A percentile compares a stretch with the other conserved stretches of the same genome.
Evolutionary conservation across 75 land plant species (phyloP).

Genomic region (Picea sitchensis): DNA sequence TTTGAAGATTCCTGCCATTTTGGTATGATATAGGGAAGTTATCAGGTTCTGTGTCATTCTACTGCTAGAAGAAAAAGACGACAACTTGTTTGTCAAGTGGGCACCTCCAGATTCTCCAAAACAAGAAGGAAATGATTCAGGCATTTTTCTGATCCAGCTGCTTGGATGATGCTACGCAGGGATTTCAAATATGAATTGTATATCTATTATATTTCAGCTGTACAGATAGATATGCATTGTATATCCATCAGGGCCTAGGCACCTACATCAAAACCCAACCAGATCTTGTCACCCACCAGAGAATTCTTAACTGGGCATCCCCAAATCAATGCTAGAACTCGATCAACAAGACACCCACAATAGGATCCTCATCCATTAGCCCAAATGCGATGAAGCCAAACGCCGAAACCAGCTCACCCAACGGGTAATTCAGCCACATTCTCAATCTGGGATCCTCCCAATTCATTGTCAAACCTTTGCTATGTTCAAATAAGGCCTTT

Average conservation of each 20-base stretch:
- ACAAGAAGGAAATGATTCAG: neutral
- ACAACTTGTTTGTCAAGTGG: slow-evolving; percentile 5
- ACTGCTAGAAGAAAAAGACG: slow-evolving; percentile 13
- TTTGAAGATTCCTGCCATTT: slow-evolving; percentile 34
- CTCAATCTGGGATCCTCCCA: neutral
- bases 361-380: neutral
- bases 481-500: neutral
- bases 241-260: too few relatives aligned
- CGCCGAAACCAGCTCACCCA: neutral
- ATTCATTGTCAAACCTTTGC: neutral
- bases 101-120: slow-evolving; percentile 1
- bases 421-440: neutral
- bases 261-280: neutral
- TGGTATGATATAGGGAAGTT: slow-evolving; percentile 51
- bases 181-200: neutral
- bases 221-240: neutral
- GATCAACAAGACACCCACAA: too few relatives aligned
- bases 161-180: neutral
- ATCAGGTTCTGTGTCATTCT: slow-evolving; percentile 36
- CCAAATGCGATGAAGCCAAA: neutral
- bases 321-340: too few relatives aligned
- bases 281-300: neutral
- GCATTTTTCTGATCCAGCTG: slow-evolving; percentile 2
- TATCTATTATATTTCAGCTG: neutral
- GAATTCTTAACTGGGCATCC: too few relatives aligned